phyloP scores from a whole-genome alignment of 768 basidiomycete species.

The Suillus plorans region DNA sequence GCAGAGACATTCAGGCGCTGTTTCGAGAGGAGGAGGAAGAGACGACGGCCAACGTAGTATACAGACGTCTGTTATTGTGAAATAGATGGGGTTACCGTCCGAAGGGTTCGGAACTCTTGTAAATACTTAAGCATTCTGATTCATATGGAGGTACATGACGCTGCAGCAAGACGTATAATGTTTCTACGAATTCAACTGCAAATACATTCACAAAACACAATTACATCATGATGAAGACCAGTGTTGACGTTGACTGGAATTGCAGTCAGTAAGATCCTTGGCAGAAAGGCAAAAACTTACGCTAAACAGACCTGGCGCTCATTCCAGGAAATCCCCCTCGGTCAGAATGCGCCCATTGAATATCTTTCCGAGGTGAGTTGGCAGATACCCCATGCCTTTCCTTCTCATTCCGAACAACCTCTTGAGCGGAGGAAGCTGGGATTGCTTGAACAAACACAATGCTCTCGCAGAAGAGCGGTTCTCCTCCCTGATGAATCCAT shows the following conservation, averaged over 20 bases:
- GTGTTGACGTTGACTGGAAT: background rate
- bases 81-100: no score
- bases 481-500: constrained; percentile 23
- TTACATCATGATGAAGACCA: background rate
- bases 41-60: no score
- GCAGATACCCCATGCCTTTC: constrained; percentile 36
- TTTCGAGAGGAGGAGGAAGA: no score
- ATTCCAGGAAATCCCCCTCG: constrained; percentile 24
- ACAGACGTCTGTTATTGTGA: no score
- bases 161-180: background rate
- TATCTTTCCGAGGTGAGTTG: constrained; percentile 43
- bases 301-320: background rate
- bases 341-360: constrained; percentile 28
- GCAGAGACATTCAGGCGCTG: no score
- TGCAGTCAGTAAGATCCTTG: background rate
- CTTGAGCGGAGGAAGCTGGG: constrained; percentile 27
- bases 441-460: constrained; percentile 5
- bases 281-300: background rate
- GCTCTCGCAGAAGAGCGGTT: constrained; percentile 11
- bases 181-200: background rate
- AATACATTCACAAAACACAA: background rate
- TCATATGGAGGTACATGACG: background rate
- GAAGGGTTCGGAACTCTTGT: no score
- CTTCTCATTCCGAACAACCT: constrained; percentile 36
- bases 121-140: background rate